Conservation (phyloP, 306 rosid species). For the Casuarina equisetifolia region DNA sequence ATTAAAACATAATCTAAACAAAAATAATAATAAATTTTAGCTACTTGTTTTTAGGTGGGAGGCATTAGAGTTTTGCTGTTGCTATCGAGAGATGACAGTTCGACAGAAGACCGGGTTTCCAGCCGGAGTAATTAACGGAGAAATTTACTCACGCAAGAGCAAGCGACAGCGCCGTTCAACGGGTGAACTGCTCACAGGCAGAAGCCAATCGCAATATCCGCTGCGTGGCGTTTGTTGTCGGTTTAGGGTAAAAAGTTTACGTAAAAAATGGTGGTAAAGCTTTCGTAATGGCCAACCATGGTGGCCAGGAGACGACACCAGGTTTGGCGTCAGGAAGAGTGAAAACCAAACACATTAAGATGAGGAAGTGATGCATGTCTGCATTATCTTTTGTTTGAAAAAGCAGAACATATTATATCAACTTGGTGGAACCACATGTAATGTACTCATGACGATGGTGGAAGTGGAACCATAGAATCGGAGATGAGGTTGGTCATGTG, state of each 20-base stretch:
- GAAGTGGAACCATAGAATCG: too few species aligned
- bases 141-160: background rate
- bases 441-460: too few species aligned
- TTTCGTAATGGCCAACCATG: background rate
- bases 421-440: background rate
- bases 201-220: background rate
- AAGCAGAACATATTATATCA: background rate
- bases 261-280: background rate
- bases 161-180: too few species aligned
- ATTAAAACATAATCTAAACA: too few species aligned
- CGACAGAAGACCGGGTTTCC: conserved; percentile 32
- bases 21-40: background rate
- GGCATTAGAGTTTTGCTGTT: background rate
- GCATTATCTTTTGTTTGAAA: background rate
- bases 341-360: background rate
- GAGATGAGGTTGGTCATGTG: too few species aligned
- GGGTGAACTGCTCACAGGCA: too few species aligned
- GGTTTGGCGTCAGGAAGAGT: background rate
- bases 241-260: background rate
- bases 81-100: background rate
- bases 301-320: background rate
- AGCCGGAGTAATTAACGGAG: conserved; percentile 36
- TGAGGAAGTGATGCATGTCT: background rate
- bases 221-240: background rate
- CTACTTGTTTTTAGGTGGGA: background rate